Percentiles rank a stretch among this genome's conserved stretches.
phyloP scores from a whole-genome alignment of 108 stramenopile species.

The Skeletonema marinoi region DNA sequence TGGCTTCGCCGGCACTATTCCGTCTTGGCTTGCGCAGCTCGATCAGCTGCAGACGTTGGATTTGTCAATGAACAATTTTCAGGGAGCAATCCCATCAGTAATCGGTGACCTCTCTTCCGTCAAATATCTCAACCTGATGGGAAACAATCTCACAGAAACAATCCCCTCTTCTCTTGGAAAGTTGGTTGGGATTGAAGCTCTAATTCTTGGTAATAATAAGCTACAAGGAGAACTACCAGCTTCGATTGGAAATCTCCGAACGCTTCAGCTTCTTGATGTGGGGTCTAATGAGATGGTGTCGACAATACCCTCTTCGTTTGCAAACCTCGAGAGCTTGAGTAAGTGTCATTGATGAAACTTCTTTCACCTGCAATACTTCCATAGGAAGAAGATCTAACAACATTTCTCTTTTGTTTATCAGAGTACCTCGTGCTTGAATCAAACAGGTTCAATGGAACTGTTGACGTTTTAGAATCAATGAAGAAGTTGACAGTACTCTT shows the following conservation, averaged over 20 bases:
- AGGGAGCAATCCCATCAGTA: not conserved
- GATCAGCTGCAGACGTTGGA: not conserved
- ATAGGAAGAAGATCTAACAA: too few relatives aligned
- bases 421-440: not conserved
- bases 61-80: not conserved
- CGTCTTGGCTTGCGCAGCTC: not conserved
- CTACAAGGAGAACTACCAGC: conserved; percentile 6
- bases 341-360: too few relatives aligned
- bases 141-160: conserved; percentile 8
- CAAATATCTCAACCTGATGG: conserved; percentile 3
- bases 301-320: not conserved
- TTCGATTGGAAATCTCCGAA: conserved; percentile 1
- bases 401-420: not conserved
- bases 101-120: not conserved
- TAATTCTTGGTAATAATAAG: not conserved
- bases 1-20: not conserved
- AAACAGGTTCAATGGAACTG: not conserved
- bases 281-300: conserved; percentile 8
- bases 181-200: not conserved
- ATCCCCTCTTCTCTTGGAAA: conserved; percentile 6
- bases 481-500: not conserved
- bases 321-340: conserved; percentile 1
- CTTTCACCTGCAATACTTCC: not conserved
- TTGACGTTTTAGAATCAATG: not conserved
- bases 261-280: not conserved